Base-by-base conservation (phyloP, 2,329 filamentous ascomycete species). In the Phaeosphaeriaceae sp. region DNA sequence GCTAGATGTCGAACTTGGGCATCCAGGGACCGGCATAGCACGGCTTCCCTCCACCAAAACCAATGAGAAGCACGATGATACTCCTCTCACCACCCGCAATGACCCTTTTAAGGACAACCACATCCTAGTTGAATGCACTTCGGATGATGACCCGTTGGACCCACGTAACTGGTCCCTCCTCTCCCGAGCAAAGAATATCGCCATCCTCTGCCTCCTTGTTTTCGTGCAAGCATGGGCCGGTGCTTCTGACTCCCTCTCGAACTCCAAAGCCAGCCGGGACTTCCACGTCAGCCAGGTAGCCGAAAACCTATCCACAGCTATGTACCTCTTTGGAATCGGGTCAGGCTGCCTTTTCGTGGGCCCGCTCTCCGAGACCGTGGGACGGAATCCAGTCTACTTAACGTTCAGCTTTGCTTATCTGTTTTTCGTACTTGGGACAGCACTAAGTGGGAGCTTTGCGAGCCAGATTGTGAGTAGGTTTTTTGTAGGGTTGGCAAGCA, bases 271-370 rank as follows among this genome's bases (percentile, higher is more conserved):
- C 12, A 45, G 45, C 29, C 16, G 20, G 5, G 7, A 17, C 16
- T 52, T 35, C 16, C 26, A 48, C 12, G 45, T 52, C n/a, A 48
- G 50, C 23, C 33, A 29, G 13, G 50, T 52, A n/a, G 50, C 41
- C 3, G n/a, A 43, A 20, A 26, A 48, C 15, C 32, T 45, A 2
- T 26, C 50, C 12, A 48, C 40, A 1, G 45, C 50, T 3, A 46
- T 44, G 20, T 52, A 52, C 21, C 35, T 52, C 9, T 46, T 52
- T 29, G 50, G 50, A 12, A 46, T 52, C 5, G 50, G 45, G 4
- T 46, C 37, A 28, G 50, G 45, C 4, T 52, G 41, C 17, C 26
- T 52, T 2, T 45, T 52, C 4, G 46, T 46, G 4, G 50, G 45
- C 16, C 50, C 50, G 3, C 17, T 52, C 1, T 48, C 44, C 9